Evolutionary conservation across 495 filamentous ascomycete species (phyloP), one percentile per base, ranked within the genome.

Genomic region (Neurospora sp.): DNA sequence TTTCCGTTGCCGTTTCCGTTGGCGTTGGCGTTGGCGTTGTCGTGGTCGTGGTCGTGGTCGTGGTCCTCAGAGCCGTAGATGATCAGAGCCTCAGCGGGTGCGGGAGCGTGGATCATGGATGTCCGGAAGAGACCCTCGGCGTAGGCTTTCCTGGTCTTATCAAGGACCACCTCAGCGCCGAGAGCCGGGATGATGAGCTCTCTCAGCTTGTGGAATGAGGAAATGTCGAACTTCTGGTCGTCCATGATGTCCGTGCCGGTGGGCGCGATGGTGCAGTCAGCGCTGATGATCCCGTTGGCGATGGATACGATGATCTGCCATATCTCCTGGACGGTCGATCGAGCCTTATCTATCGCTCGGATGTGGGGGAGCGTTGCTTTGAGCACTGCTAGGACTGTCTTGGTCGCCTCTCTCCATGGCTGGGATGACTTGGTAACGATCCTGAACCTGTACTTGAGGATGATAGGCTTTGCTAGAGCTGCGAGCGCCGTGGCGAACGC

Each of bases 351-450:
- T 39, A 89, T 83, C 39, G 81, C 79, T 40, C 87, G 82, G 7
- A 93, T 82, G n/a, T 88, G 86, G 4, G 89, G 86, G 5, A 96
- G 85, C 0, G 89, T 87, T 3, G 88, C 82, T 73, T 90, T 83
- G 3, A 97, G 79, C n/a, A 97, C 88, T 6, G 88, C 83, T 5
- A 97, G 78, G 2, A 88, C 84, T 0, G 89, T 87, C 3, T 85
- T 88, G 14, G 92, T 96, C 2, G 95, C 92, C 70, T 90, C 90
- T 46, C 87, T 89, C 96, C 96, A 98, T 2, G 93, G 85, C 53
- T 88, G 84, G 0, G 87, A 85, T n/a, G 90, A 85, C 68, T 85
- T 86, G 1, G 84, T 85, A 16, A 83, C 80, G 61, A 86, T 85
- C 5, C 81, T 81, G 73, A 91, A 90, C 69, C 86, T 85, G 79